phyloP scores from a whole-genome alignment of 306 rosid species.

The Pyrus communis region DNA sequence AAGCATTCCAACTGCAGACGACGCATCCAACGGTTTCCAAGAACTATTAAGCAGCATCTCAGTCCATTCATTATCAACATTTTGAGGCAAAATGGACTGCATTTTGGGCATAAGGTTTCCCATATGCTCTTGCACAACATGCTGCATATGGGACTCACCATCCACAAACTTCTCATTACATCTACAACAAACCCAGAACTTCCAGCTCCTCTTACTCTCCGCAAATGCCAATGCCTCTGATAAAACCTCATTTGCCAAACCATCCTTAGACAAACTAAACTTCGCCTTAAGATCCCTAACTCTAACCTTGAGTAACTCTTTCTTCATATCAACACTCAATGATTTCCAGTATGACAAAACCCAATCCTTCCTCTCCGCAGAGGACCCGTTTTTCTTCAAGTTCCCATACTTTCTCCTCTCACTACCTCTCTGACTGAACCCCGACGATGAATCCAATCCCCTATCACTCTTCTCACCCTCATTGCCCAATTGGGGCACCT shows the following conservation, averaged over 20 bases:
- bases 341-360: slow-evolving; percentile 71
- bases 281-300: slow-evolving; percentile 61
- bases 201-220: slow-evolving; percentile 65
- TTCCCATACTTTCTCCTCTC: slow-evolving; percentile 55
- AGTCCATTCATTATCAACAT: slow-evolving; percentile 65
- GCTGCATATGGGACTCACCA: slow-evolving; percentile 63
- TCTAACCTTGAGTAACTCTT: slow-evolving; percentile 58
- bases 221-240: slow-evolving; percentile 67
- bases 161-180: slow-evolving; percentile 53
- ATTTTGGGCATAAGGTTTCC: slow-evolving; percentile 58
- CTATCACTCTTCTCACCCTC: slow-evolving; percentile 58
- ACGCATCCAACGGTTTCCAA: slow-evolving; percentile 81
- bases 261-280: slow-evolving; percentile 58
- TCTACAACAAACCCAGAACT: slow-evolving; percentile 74
- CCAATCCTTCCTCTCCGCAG: slow-evolving; percentile 67
- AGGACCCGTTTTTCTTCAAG: slow-evolving; percentile 51
- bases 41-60: slow-evolving; percentile 74
- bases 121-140: slow-evolving; percentile 80
- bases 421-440: slow-evolving; percentile 49
- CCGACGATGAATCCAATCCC: slow-evolving; percentile 45
- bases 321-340: slow-evolving; percentile 54
- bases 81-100: slow-evolving; percentile 75
- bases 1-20: slow-evolving; percentile 70
- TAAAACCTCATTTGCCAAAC: slow-evolving; percentile 44
- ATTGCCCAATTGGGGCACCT: slow-evolving; percentile 42